phyloP scores from a whole-genome alignment of 345 rosid genomes.

The Stellera chamaejasme region DNA sequence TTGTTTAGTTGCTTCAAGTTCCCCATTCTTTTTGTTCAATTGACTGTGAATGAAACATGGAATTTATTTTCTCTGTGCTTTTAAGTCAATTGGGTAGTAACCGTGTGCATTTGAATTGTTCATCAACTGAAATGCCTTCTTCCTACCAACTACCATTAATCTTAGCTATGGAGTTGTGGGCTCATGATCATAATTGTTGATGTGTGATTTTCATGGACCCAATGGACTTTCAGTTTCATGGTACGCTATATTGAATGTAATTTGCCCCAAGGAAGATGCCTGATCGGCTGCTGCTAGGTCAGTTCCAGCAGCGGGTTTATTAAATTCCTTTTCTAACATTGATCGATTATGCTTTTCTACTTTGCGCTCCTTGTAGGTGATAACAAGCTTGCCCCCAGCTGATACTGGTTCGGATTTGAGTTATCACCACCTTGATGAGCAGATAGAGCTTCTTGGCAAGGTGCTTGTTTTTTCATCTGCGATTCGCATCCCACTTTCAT shows the following conservation, averaged over 20 bases:
- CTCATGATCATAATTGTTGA: no score
- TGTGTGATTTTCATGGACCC: no score
- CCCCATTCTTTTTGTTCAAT: neutral
- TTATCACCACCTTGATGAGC: slow-evolving; percentile 60
- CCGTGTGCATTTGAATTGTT: no score
- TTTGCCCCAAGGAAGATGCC: no score
- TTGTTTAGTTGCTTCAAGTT: neutral
- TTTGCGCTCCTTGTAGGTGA: slow-evolving; percentile 37
- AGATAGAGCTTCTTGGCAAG: slow-evolving; percentile 63
- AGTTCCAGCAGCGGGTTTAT: no score
- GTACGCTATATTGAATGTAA: no score
- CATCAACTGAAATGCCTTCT: no score
- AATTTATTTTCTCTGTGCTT: neutral
- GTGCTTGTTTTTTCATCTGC: slow-evolving; percentile 19
- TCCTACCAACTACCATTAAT: no score
- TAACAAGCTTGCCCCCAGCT: slow-evolving; percentile 83
- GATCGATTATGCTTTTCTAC: neutral
- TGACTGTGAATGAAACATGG: neutral
- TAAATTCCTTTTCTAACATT: no score
- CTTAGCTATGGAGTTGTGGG: no score
- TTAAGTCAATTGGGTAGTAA: neutral
- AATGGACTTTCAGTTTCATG: no score
- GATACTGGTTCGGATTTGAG: slow-evolving; percentile 77
- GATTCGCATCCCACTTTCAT: neutral
- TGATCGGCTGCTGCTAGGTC: no score